Base-by-base conservation (phyloP, 2,329 filamentous ascomycete species). In the Xylariaceae sp. region DNA sequence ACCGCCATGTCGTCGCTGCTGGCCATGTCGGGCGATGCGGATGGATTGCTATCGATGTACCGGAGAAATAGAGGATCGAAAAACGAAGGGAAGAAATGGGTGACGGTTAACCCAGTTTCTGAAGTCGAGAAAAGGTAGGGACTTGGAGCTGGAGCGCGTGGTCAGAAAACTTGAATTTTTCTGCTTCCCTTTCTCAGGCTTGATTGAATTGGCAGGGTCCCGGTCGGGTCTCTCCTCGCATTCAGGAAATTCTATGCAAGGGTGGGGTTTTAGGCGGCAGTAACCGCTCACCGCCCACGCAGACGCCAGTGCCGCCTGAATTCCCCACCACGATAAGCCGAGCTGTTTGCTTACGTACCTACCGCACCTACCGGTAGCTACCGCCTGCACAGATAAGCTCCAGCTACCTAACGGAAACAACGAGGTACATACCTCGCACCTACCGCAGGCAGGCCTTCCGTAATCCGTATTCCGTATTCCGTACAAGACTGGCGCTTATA, bases 1-100 rank as follows among this genome's bases (percentile, higher is more conserved):
- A 85, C 77, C 50, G 85, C 83, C 81, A 83, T 84, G 62, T 78
- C 79, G 67, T 78, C 77, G 55, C 55, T 53, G 17, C 10, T 11
- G 3, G 69, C 62, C 68, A 72, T 71, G 59, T 57, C 45, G 53
- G 60, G 49, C 53, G 53, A 57, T 58, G 55, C 51, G 10, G 50
- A 53, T 30, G 23, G 23, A 30, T 30, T 30, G 23, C 5, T 30
- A 30, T 30, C 23, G 23, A 30, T 30, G 23, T 30, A 30, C 23
- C 23, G 23, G 23, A 30, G 23, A 30, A 4, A 30, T 30, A 30
- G 4, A 30, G 23, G 8, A 49, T 57, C 56, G 59, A 61, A 18
- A 57, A 53, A 53, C 53, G 61, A 58, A 61, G 48, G 53, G 30
- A 44, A 15, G 61, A 66, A 61, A 62, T n/a, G 58, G 58, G 58